These are phyloP conservation scores for Dioszegia hungarica DNA, from an alignment of 768 basidiomycete genomes.

Conservation along the genomic window DNA sequence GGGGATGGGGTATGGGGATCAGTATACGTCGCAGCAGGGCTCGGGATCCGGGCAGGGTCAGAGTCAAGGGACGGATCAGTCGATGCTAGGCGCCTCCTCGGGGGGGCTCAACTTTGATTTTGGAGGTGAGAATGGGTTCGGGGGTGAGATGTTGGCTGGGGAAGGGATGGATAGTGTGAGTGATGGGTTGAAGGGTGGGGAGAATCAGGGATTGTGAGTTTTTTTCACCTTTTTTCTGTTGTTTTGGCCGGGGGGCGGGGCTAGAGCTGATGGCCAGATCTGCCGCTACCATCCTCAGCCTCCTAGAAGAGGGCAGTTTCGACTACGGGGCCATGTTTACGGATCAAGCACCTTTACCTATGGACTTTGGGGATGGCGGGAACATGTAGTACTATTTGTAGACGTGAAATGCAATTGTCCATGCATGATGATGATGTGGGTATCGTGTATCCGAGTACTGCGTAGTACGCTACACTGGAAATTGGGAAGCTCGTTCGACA, in stretches of 20 bases:
- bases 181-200: constrained; percentile 28
- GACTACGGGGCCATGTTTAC: constrained; percentile 44
- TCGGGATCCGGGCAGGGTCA: background rate
- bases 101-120: constrained; percentile 20
- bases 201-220: constrained; percentile 32
- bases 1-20: background rate
- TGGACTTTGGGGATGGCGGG: constrained; percentile 8
- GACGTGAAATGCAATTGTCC: too few species aligned
- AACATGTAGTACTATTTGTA: too few species aligned
- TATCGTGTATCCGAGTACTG: too few species aligned
- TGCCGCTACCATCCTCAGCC: constrained; percentile 43
- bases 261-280: constrained; percentile 29
- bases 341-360: constrained; percentile 36
- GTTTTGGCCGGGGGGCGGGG: too few species aligned
- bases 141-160: constrained; percentile 28
- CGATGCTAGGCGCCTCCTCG: background rate
- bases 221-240: background rate
- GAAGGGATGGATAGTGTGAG: constrained; percentile 42
- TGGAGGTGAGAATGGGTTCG: constrained; percentile 22
- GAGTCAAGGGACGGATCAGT: background rate
- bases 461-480: too few species aligned
- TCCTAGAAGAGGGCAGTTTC: constrained; percentile 48
- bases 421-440: too few species aligned
- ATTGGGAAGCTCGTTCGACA: too few species aligned
- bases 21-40: background rate